phyloP scores from a whole-genome alignment of 768 basidiomycete genomes.

The Mycena filopes region DNA sequence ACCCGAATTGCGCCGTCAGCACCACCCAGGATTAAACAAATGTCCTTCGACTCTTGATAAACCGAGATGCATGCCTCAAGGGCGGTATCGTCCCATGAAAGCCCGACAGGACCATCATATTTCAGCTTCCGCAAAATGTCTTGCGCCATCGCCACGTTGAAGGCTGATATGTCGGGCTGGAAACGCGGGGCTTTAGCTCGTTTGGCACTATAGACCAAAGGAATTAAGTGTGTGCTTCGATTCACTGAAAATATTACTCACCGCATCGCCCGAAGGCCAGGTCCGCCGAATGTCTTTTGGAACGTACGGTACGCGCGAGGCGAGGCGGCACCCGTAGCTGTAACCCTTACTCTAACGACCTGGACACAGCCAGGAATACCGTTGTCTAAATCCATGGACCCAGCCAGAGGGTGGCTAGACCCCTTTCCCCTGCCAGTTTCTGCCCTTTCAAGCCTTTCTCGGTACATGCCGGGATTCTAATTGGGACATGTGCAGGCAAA shows the following conservation, averaged over 20 bases:
- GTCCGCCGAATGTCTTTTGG: slow-evolving; percentile 30
- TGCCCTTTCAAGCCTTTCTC: background rate
- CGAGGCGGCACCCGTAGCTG: slow-evolving; percentile 12
- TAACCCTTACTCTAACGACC: background rate
- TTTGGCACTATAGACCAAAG: background rate
- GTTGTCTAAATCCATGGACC: slow-evolving; percentile 1
- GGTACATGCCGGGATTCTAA: background rate
- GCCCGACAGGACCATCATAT: slow-evolving; percentile 27
- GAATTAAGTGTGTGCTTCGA: background rate
- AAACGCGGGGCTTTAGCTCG: slow-evolving; percentile 27
- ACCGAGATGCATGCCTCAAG: slow-evolving; percentile 29
- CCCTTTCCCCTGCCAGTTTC: background rate
- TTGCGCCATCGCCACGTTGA: slow-evolving; percentile 19
- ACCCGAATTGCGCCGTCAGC: slow-evolving; percentile 26
- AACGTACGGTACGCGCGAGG: slow-evolving; percentile 31
- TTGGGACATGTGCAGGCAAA: background rate
- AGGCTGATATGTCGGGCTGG: slow-evolving; percentile 21
- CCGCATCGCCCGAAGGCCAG: slow-evolving; percentile 23
- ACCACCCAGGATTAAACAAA: slow-evolving; percentile 29
- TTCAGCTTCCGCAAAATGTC: slow-evolving; percentile 13
- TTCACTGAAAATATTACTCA: background rate
- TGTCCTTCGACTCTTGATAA: slow-evolving; percentile 25
- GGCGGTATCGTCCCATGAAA: slow-evolving; percentile 35
- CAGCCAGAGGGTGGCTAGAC: background rate
- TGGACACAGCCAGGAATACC: background rate